Evolutionary conservation across 805 yeast genomes (phyloP).

Genomic region (Kluyveromyces aestuarii): DNA sequence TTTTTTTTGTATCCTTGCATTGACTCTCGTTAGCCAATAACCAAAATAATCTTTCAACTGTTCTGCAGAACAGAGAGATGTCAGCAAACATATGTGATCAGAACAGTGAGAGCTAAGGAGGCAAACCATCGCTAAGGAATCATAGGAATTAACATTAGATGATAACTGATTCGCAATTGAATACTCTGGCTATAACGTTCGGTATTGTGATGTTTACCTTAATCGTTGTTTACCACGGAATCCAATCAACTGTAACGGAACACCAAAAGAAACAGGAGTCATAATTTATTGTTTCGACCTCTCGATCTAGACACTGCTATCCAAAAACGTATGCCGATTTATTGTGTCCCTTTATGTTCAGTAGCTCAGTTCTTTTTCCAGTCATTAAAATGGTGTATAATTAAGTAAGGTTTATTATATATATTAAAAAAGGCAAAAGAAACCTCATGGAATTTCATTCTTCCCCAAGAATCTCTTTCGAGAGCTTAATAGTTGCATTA

Average conservation of each 20-base stretch:
- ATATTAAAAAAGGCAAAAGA: conserved; percentile 2
- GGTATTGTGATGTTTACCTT: conserved; percentile 67
- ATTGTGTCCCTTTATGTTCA: background rate
- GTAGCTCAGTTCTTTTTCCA: background rate
- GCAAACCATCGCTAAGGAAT: background rate
- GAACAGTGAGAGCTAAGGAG: background rate
- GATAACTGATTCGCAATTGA: conserved; percentile 79
- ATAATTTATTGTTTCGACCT: too few relatives aligned
- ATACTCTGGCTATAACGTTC: conserved; percentile 59
- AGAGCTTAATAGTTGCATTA: conserved; percentile 28
- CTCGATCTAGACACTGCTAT: too few relatives aligned
- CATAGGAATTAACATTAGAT: conserved; percentile 29
- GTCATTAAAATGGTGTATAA: background rate
- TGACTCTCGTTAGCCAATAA: background rate
- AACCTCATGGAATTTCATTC: conserved; percentile 13
- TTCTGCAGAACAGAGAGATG: too few relatives aligned
- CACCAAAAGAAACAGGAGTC: background rate
- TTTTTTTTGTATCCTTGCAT: background rate
- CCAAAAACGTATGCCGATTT: too few relatives aligned
- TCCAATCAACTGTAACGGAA: background rate
- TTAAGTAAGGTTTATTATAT: background rate
- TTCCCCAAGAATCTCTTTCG: conserved; percentile 39
- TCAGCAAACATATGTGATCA: background rate
- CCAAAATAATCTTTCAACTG: too few relatives aligned
- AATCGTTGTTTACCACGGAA: conserved; percentile 63